Evolutionary conservation across 371 early-diverging fungal genomes (phyloP), one percentile per base, ranked within the genome.

Genomic region (Mucor circinelloides): DNA sequence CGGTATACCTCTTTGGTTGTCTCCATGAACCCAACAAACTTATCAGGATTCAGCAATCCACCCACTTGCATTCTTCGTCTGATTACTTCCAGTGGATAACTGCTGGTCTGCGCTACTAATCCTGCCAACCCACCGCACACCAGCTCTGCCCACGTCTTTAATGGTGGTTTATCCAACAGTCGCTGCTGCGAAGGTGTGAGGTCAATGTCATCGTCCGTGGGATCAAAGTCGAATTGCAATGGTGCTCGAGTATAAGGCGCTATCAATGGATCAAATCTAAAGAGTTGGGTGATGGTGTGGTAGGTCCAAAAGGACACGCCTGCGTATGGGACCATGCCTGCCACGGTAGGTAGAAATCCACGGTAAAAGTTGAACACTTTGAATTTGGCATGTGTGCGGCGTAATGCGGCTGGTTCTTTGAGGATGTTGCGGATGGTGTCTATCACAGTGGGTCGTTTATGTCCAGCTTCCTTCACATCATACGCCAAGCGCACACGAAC

Each of bases 271-370:
- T 86, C 66, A 27, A 74, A 82, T 17, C 90, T 84, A 32, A 81
- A 87, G 48, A 88, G 67, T 25, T 88, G 72, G 3, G 87, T 89
- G 34, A 91, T 66, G 25, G 78, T 66, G 64, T 93, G 88, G 67
- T 95, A 90, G 5, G 89, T 89, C 70, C 88, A 88, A 73, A 96
- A 95, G 2, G 95, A 91, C 3, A 94, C 94, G 17, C 99, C 99
- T 8, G 97, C 98, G 68, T 99, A 99, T 4, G 98, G 99, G 4
- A 98, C 80, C 85, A 98, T 97, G 12, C 99, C 99, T 66, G 88
- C 85, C n/a, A 97, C 76, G 0, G 98, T 90, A 3, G 96, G 91
- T 21, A 91, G 60, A 68, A 96, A 96, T 23, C 99, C 99, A 19
- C 96, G 85, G 77, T 97, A 99, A 72, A 97, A 97, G 75, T 96